Evolutionary conservation across 1,284 basidiomycete genomes (phyloP).

Genomic region (Apiotrichum porosum): DNA sequence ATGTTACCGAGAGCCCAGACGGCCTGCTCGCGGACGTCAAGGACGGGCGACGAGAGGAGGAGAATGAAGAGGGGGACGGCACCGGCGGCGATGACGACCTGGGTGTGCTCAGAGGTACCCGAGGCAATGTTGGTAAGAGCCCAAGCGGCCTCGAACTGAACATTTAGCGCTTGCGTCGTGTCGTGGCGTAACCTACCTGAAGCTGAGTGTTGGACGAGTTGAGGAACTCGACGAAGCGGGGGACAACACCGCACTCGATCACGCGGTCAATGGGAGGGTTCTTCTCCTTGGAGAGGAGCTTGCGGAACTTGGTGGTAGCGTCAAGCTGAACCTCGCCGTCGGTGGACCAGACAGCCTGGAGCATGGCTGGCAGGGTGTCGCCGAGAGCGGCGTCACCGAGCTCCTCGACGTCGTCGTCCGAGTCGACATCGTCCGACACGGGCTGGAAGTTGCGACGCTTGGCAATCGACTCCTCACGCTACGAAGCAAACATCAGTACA

Average conservation of each 20-base stretch:
- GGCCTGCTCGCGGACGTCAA: slow-evolving; percentile 92
- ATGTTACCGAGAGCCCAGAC: slow-evolving; percentile 97
- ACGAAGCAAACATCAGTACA: no score
- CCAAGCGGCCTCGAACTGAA: slow-evolving; percentile 98
- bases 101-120: slow-evolving; percentile 96
- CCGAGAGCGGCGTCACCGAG: slow-evolving; percentile 51
- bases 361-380: slow-evolving; percentile 67
- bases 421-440: slow-evolving; percentile 60
- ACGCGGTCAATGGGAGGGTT: slow-evolving; percentile 99
- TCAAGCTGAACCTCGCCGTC: slow-evolving; percentile 88
- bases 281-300: slow-evolving; percentile 97
- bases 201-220: slow-evolving; percentile 86
- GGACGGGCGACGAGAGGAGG: slow-evolving; percentile 73
- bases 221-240: slow-evolving; percentile 95
- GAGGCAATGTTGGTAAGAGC: slow-evolving; percentile 99
- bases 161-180: no score
- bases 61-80: slow-evolving; percentile 98
- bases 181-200: no score
- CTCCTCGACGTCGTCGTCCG: slow-evolving; percentile 69
- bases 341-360: slow-evolving; percentile 86
- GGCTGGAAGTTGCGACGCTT: slow-evolving; percentile 90
- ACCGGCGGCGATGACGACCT: slow-evolving; percentile 90
- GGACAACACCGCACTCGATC: slow-evolving; percentile 95
- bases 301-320: slow-evolving; percentile 92
- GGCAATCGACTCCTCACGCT: slow-evolving; percentile 90